Evolutionary conservation across 345 rosid genomes (phyloP).

Genomic region (Jatropha curcas): DNA sequence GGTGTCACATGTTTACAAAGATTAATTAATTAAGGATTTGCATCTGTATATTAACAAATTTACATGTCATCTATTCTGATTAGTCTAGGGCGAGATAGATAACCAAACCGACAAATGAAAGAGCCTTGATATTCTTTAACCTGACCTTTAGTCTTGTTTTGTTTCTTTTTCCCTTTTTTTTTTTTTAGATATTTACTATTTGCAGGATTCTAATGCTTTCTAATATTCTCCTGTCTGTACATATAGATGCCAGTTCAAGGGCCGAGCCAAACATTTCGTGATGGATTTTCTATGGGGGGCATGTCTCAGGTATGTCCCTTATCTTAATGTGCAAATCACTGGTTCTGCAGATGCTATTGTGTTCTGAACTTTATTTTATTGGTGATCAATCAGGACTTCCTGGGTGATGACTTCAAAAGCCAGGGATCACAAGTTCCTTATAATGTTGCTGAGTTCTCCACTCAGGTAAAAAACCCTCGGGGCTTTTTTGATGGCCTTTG

Average conservation of each 20-base stretch:
- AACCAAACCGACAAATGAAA: no score
- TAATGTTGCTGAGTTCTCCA: constrained; percentile 80
- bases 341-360: constrained; percentile 4
- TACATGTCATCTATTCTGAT: no score
- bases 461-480: constrained; percentile 56
- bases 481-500: no score
- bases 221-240: constrained; percentile 21
- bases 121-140: no score
- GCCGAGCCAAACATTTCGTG: constrained; percentile 82
- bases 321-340: neutral
- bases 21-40: neutral
- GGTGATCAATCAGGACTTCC: constrained; percentile 64
- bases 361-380: constrained; percentile 15
- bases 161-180: neutral
- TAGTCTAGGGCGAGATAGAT: no score
- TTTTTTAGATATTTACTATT: neutral
- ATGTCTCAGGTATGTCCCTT: constrained; percentile 76
- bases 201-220: constrained; percentile 8
- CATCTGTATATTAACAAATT: neutral
- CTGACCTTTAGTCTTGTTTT: no score
- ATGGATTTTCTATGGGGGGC: constrained; percentile 96
- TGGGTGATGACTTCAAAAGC: constrained; percentile 96
- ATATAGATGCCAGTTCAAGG: constrained; percentile 76
- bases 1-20: no score
- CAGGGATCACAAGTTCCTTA: constrained; percentile 97